Evolutionary conservation across 192 early-diverging fungal species (phyloP).

Genomic region (Entomortierella lignicola): DNA sequence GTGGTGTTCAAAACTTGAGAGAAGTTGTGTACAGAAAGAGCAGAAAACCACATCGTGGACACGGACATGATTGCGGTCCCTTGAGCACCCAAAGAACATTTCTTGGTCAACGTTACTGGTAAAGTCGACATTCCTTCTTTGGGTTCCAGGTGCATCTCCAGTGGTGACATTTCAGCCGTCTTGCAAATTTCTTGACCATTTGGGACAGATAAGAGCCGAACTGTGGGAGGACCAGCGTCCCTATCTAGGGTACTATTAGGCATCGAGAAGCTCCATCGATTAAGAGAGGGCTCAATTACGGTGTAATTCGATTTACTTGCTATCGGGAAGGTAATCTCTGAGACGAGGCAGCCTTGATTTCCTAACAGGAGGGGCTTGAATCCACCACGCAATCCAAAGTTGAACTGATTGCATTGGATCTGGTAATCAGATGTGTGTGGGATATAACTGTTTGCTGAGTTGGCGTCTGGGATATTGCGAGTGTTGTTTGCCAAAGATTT

Average conservation of each 20-base stretch:
- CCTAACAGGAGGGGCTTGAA: background rate
- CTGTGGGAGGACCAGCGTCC: background rate
- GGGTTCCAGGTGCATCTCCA: background rate
- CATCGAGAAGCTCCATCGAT: background rate
- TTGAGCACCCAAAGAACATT: background rate
- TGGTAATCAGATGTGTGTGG: background rate
- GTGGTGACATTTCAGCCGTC: background rate
- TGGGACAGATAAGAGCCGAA: background rate
- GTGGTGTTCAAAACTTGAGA: background rate
- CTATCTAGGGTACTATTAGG: background rate
- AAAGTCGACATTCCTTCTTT: background rate
- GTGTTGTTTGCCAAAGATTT: background rate
- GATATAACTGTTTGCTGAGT: background rate
- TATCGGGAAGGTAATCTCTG: background rate
- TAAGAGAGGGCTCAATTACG: background rate
- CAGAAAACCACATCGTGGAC: background rate
- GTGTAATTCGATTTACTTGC: background rate
- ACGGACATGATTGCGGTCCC: background rate
- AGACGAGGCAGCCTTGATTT: background rate
- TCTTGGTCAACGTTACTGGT: background rate
- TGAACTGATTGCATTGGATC: background rate
- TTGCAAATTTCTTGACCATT: background rate
- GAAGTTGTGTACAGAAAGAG: background rate
- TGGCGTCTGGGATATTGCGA: background rate
- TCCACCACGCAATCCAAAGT: background rate